phyloP scores from a whole-genome alignment of 1,139 yeast genomes.

The Saccharomyces pastorianus region DNA sequence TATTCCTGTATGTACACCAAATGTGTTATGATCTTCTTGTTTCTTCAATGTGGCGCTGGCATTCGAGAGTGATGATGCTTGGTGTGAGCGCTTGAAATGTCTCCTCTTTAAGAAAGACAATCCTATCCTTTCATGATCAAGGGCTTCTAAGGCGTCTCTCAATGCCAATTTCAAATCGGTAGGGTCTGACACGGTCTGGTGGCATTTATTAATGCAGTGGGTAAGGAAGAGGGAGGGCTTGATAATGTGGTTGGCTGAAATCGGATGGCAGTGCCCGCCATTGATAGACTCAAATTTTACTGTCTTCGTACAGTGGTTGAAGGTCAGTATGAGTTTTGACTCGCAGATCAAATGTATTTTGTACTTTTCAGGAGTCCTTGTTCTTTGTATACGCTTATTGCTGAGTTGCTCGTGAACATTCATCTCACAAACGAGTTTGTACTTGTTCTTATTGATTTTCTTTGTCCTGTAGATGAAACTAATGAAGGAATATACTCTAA shows the following conservation, averaged over 20 bases:
- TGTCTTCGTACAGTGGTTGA: neutral
- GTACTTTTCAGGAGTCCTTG: neutral
- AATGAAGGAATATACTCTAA: neutral
- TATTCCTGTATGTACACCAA: neutral
- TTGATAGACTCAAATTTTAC: neutral
- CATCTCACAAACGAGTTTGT: neutral
- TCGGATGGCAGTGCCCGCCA: neutral
- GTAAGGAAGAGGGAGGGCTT: neutral
- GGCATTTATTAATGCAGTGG: neutral
- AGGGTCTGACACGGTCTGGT: neutral
- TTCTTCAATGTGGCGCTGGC: neutral
- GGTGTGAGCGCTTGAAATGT: neutral
- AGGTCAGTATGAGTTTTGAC: neutral
- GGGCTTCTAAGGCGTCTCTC: neutral
- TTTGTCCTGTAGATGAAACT: neutral
- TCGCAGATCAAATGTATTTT: neutral
- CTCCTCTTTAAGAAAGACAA: neutral
- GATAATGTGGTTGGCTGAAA: neutral
- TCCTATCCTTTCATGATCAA: neutral
- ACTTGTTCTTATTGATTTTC: neutral
- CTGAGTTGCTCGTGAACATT: neutral
- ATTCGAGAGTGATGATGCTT: neutral
- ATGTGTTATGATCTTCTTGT: neutral
- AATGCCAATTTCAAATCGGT: neutral
- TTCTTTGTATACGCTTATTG: neutral